Evolutionary conservation across 345 rosid species (phyloP), one percentile per base, ranked within the genome.

Genomic region (Populus davidiana): DNA sequence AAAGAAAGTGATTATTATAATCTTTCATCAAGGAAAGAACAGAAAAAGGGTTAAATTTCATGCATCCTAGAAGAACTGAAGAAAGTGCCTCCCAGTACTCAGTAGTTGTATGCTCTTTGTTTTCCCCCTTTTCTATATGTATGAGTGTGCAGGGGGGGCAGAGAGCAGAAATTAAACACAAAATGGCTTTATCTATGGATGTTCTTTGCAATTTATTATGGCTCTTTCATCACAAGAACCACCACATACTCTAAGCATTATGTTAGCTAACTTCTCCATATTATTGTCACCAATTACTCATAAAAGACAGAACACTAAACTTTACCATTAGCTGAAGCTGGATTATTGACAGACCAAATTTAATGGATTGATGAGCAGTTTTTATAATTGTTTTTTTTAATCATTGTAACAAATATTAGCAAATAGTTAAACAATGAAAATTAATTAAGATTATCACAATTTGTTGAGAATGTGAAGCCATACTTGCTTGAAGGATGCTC

Each of bases 401-500:
- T n/a, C 25, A 56, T 56, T n/a, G 12, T n/a, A 56, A 11, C 5
- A 49, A 68, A 31, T 23, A 43, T 21, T 5, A 69, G 12, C 16
- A 44, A 39, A 65, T 21, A 73, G 23, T 38, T 5, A 74, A 80
- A 17, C 5, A 73, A 33, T 33, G 66, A 81, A 50, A 78, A 64
- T 35, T 62, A 29, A 75, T 63, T 49, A 80, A 75, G 71, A 54
- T 41, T 10, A 78, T 23, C 25, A 2, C 29, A 56, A n/a, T 20
- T n/a, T 8, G 63, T 77, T 76, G 75, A 71, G 43, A 72, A 82
- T 62, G 78, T 36, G 17, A 59, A 64, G 67, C 84, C 93, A 90
- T 85, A 94, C 99, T 89, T 91, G 90, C 83, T 89, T 25, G 97
- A 89, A 76, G 91, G 91, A 77, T 72, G 90, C 83, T 96, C 97